Evolutionary conservation across 129 eudicot genomes (phyloP), one percentile per base, ranked within the genome.

Genomic region (Silybum marianum): DNA sequence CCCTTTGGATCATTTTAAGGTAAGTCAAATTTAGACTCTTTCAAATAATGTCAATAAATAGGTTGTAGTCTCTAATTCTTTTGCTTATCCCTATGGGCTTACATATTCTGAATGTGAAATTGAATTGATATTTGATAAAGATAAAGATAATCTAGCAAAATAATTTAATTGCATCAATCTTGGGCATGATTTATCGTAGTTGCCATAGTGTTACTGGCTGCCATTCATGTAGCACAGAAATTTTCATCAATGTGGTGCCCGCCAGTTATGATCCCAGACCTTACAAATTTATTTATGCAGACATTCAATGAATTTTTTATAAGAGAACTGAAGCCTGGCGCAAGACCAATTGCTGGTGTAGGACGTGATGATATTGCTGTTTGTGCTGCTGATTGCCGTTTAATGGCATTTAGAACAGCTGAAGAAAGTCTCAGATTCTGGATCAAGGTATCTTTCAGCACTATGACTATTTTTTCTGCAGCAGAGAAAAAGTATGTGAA

Each of bases 381-480:
- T 48, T 95, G 97, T 83, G 99, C 92, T 70, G 99, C 99, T 76
- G 99, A 95, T 88, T 83, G 97, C 87, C 94, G 99, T 72, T 82
- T 95, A 88, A 95, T 88, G 91, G 91, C 98, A 25, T 95, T 90
- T 78, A 80, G 72, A 81, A 88, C 86, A 60, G 97, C 81, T 76
- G 86, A 89, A 80, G 93, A 92, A 71, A 84, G 95, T 78, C 81
- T 74, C 71, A 90, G 99, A 85, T 95, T 92, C 84, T 95, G 99
- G 99, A 92, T 95, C 69, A 95, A 95, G 97, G 99, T 95, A 86
- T 25, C 24, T 40, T 28, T 40, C 21, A 25, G 71, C 75, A 58
- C 69, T 58, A 48, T 48, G 60, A 48, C 60, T 13, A 42, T 48
- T 48, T 48, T 48, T 46, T 11, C 58, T 48, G 60, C 7, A 1